These are phyloP conservation scores for Boletales sp. DNA, from an alignment of 768 basidiomycete genomes.

Conservation along the genomic window DNA sequence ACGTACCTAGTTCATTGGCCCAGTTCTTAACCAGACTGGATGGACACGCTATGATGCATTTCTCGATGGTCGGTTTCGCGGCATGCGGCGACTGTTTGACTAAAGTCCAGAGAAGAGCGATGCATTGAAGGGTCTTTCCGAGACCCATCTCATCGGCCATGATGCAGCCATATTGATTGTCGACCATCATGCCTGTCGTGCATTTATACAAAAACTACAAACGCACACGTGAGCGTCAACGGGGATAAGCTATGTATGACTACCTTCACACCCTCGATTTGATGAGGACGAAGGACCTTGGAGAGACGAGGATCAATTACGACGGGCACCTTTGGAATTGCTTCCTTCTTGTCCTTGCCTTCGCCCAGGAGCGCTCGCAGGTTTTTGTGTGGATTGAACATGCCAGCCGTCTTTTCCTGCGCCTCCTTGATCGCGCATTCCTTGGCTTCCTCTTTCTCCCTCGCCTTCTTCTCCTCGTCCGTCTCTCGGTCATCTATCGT, in stretches of 20 bases:
- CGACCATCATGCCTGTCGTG: slow-evolving; percentile 88
- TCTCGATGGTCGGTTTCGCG: slow-evolving; percentile 86
- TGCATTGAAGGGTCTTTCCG: slow-evolving; percentile 95
- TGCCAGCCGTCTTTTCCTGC: slow-evolving; percentile 62
- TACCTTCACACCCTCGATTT: slow-evolving; percentile 97
- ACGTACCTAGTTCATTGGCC: slow-evolving; percentile 90
- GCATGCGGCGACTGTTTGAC: slow-evolving; percentile 92
- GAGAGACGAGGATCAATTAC: slow-evolving; percentile 89
- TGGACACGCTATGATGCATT: slow-evolving; percentile 96
- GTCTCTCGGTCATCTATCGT: slow-evolving; percentile 92
- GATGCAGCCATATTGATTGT: slow-evolving; percentile 92
- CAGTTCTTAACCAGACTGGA: slow-evolving; percentile 97
- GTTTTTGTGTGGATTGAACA: slow-evolving; percentile 92
- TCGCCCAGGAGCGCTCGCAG: slow-evolving; percentile 75
- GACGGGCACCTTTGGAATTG: slow-evolving; percentile 81
- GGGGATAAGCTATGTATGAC: slow-evolving; percentile 12
- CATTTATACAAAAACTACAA: slow-evolving; percentile 90
- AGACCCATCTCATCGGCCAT: slow-evolving; percentile 99
- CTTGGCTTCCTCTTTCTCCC: slow-evolving; percentile 71
- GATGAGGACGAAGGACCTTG: slow-evolving; percentile 93
- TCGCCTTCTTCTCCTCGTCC: slow-evolving; percentile 74
- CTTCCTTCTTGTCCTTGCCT: slow-evolving; percentile 61
- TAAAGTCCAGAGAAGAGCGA: slow-evolving; percentile 91
- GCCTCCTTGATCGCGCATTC: slow-evolving; percentile 61
- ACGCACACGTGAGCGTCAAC: slow-evolving; percentile 1